These are phyloP conservation scores for Aspergillus neotritici DNA, from an alignment of 2,329 filamentous ascomycete species.

Conservation along the genomic window DNA sequence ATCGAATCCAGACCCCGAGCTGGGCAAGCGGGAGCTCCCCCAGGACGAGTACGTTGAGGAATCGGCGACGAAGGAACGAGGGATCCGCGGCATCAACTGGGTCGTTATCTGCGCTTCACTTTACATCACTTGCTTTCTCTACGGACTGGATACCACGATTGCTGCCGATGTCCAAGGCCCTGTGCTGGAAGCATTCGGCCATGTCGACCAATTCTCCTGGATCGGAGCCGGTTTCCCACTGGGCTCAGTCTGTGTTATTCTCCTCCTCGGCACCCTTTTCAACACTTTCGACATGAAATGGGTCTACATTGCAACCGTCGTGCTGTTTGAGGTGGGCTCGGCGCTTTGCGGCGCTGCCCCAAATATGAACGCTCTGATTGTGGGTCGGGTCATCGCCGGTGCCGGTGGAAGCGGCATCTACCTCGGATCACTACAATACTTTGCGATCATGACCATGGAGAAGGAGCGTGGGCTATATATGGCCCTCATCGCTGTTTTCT, in stretches of 20 bases:
- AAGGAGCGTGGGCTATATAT: neutral
- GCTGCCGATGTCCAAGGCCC: conserved; percentile 13
- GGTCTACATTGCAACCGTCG: conserved; percentile 22
- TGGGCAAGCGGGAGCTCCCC: too few species aligned
- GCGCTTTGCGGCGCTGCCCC: conserved; percentile 39
- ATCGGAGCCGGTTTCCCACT: conserved; percentile 11
- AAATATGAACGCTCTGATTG: conserved; percentile 41
- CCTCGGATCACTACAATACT: neutral
- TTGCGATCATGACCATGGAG: neutral
- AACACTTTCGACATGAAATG: conserved; percentile 39
- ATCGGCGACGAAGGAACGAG: too few species aligned
- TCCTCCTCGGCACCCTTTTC: conserved; percentile 9
- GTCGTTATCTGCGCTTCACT: too few species aligned
- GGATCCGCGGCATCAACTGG: too few species aligned
- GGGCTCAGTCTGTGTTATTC: conserved; percentile 4
- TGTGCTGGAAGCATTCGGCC: conserved; percentile 4
- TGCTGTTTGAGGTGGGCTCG: conserved; percentile 19
- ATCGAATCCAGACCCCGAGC: too few species aligned
- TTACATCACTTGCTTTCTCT: conserved; percentile 1
- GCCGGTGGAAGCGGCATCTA: conserved; percentile 15
- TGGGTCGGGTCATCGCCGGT: conserved; percentile 25
- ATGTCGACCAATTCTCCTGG: conserved; percentile 13
- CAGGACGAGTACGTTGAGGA: too few species aligned
- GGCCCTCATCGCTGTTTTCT: neutral
- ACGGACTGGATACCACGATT: conserved; percentile 5